Evolutionary conservation across 192 early-diverging fungal genomes (phyloP).

Genomic region (Dissophora globulifera): DNA sequence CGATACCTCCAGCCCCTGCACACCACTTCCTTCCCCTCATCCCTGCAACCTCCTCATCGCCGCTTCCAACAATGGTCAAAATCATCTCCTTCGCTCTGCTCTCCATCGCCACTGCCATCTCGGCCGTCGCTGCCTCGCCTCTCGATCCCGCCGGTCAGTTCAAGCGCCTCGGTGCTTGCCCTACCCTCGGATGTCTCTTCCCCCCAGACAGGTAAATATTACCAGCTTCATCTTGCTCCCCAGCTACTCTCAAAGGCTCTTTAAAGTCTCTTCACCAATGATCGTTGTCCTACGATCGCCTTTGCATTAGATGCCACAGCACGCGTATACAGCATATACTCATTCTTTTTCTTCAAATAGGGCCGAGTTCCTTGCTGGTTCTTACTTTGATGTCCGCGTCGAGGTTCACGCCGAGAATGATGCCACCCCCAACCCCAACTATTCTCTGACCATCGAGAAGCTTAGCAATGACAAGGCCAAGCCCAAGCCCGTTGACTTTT

Average conservation of each 20-base stretch:
- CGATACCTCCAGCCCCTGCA: not conserved
- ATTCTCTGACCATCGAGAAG: conserved; percentile 62
- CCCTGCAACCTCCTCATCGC: conserved; percentile 1
- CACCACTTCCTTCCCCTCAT: not conserved
- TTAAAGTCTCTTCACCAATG: too few species aligned
- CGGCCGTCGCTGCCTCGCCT: conserved; percentile 23
- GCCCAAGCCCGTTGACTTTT: conserved; percentile 53
- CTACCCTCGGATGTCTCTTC: conserved; percentile 58
- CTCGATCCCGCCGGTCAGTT: conserved; percentile 58
- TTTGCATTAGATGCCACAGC: too few species aligned
- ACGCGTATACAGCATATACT: not conserved
- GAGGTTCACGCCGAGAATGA: conserved; percentile 67
- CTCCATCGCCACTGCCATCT: conserved; percentile 41
- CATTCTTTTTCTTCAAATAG: too few species aligned
- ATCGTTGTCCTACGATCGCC: too few species aligned
- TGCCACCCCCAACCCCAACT: conserved; percentile 51
- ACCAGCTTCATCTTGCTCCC: not conserved
- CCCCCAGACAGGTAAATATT: conserved; percentile 60
- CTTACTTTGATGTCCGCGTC: conserved; percentile 69
- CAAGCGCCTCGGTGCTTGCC: conserved; percentile 61
- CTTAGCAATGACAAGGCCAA: conserved; percentile 29
- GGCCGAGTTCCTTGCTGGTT: conserved; percentile 66
- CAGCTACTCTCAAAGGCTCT: too few species aligned
- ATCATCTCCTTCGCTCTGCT: conserved; percentile 40
- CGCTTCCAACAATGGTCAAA: conserved; percentile 40